Base-by-base conservation (phyloP, 192 early-diverging fungal genomes). In the Helicostylum pulchrum region DNA sequence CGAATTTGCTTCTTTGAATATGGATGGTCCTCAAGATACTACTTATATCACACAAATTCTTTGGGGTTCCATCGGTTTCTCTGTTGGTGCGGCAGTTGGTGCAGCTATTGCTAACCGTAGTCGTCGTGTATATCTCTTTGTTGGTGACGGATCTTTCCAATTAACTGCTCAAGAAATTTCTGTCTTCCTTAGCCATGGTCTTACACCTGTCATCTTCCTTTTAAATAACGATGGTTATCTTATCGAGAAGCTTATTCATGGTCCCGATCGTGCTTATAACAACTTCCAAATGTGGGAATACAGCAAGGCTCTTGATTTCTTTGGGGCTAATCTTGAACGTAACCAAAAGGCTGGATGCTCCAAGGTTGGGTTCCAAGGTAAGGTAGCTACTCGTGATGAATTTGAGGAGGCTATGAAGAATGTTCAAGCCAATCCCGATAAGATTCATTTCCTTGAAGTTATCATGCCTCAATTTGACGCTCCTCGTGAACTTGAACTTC, bases 91-190 rank as follows among this genome's bases (percentile, higher is more conserved):
- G 2, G 67, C 79, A 23, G 32, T 78, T 7, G 80, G 80, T 53
- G 72, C 80, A 2, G 66, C 75, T 11, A 34, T 76, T 19, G 80
- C 80, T 4, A 76, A 54, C 1, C 66, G 70, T 3, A 62, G 53
- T 3, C 57, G 66, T 52, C 76, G 79, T 21, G 77, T 80, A 7
- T 69, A 70, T 32, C 64, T 82, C 42, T 72, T 82, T 32, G 75
- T 80, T 31, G 80, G 80, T 47, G 80, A 82, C 53, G 80, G 80
- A 11, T 77, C 75, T 11, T 82, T 82, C 62, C 80, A 82, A 64
- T 30, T 82, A 32, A 80, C 80, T 2, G 80, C 64, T 12, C 66
- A 76, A 56, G 80, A 82, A 62, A 44, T 82, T 12, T 81, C 80
- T 8, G 75, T 71, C 26, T 78, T 81, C 62, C 63, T 82, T 0